Conservation (phyloP, 176 grass and related monocot genomes). For the Puccinellia tenuiflora region DNA sequence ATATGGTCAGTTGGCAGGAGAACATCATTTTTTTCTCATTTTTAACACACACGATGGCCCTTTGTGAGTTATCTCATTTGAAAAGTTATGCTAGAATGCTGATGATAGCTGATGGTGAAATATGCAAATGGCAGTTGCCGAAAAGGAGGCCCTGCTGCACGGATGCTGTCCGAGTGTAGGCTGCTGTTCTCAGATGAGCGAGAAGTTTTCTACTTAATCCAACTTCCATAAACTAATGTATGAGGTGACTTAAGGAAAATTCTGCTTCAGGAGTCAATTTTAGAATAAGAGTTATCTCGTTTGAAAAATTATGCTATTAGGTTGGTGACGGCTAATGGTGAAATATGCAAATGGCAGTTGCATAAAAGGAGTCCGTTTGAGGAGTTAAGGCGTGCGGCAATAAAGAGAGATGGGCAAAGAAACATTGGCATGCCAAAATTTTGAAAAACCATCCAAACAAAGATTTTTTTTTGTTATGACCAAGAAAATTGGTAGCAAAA, state of each 20-base stretch:
- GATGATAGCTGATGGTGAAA: not conserved
- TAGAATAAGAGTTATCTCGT: not conserved
- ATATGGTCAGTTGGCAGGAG: not conserved
- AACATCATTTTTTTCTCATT: not conserved
- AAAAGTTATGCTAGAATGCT: not conserved
- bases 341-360: not conserved
- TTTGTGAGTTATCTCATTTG: not conserved
- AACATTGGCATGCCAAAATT: not conserved
- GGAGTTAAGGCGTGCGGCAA: not conserved
- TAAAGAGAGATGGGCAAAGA: not conserved
- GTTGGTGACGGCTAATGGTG: not conserved
- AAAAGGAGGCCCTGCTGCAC: not conserved
- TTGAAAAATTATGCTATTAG: not conserved
- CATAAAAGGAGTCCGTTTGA: not conserved
- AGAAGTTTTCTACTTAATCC: not conserved
- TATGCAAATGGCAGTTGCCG: not conserved
- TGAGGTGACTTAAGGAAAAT: not conserved
- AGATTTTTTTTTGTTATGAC: not conserved
- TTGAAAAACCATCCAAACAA: not conserved
- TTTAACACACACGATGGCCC: not conserved
- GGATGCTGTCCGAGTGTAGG: not conserved
- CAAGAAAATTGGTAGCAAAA: not conserved
- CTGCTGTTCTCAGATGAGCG: not conserved
- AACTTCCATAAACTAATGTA: not conserved
- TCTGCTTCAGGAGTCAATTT: not conserved